Conservation (phyloP, 1,139 yeast species). For the Pichia sp. region DNA sequence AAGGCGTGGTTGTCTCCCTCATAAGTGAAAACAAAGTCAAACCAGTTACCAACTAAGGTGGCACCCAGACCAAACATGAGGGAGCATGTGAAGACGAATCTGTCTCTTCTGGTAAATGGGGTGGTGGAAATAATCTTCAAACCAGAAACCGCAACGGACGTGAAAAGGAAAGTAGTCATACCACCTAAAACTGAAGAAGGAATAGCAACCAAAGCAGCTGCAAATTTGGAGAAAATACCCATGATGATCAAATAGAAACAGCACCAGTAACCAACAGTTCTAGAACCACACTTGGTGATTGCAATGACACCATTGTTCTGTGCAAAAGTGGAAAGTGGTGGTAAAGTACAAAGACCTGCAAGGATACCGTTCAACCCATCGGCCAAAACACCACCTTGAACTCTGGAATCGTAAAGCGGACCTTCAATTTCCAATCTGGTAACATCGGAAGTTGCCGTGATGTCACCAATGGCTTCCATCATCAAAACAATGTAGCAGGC, state of each 20-base stretch:
- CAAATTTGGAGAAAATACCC: slow-evolving; percentile 86
- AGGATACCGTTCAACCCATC: slow-evolving; percentile 68
- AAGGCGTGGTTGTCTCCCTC: slow-evolving; percentile 55
- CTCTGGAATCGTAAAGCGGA: slow-evolving; percentile 65
- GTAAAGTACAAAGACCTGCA: slow-evolving; percentile 66
- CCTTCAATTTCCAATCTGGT: slow-evolving; percentile 81
- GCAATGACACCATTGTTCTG: slow-evolving; percentile 93
- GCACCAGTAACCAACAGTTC: slow-evolving; percentile 84
- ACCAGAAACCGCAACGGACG: slow-evolving; percentile 87
- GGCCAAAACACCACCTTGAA: slow-evolving; percentile 88
- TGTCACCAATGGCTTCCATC: slow-evolving; percentile 92
- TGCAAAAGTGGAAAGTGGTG: slow-evolving; percentile 86
- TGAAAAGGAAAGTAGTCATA: slow-evolving; percentile 83
- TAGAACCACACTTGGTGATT: slow-evolving; percentile 80
- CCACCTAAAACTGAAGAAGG: slow-evolving; percentile 86
- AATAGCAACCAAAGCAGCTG: slow-evolving; percentile 80
- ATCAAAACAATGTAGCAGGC: slow-evolving; percentile 73
- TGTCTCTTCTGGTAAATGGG: slow-evolving; percentile 78
- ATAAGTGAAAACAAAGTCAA: slow-evolving; percentile 66
- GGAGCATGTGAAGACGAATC: slow-evolving; percentile 73
- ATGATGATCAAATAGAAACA: slow-evolving; percentile 72
- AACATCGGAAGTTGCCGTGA: slow-evolving; percentile 88
- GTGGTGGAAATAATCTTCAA: slow-evolving; percentile 67
- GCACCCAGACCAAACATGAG: slow-evolving; percentile 76
- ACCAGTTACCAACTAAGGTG: slow-evolving; percentile 70